Evolutionary conservation across 2,329 filamentous ascomycete genomes (phyloP), one percentile per base, ranked within the genome.

Genomic region (Parascedosporium putredinis): DNA sequence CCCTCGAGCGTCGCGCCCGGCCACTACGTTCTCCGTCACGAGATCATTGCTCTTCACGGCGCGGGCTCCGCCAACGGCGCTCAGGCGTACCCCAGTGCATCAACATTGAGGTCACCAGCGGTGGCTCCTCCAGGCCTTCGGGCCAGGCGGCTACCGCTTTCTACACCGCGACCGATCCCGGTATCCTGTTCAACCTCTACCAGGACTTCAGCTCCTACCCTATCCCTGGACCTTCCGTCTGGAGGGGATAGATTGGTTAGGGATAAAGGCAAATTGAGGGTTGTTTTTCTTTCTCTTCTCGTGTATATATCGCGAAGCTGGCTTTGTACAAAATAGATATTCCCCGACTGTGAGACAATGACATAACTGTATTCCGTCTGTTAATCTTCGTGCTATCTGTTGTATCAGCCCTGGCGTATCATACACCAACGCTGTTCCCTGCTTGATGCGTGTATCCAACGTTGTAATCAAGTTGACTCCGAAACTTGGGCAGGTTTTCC

Each of bases 11-110:
- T 69, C 1, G 63, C 60, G 2, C 45, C 66, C 0, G 67, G 67
- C 0, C 62, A 67, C 57, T 76, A 76, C 54, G 70, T 76, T 18
- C 55, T 76, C 27, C 69, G 73, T 2, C 73, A 75, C 55, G 73
- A 76, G 55, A 71, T 76, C 44, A 71, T 76, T 49, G 73, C 73
- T 2, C 60, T 76, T n/a, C 73, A 76, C 49, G 58, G 62, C 0
- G 66, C 66, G 1, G 62, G 64, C 14, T 52, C 59, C 2, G 64
- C 66, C 23, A 70, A 72, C 47, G 72, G 72, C 22, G 73, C 73
- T 0, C 73, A 76, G 60, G 67, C 68, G 52, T 76, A 76, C 55
- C 72, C 73, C 69, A 74, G 59, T 76, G 73, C 57, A 62, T 74
- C 52, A 74, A 74, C 52, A 59, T 75, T 23, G 62, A 67, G 52